Conservation (phyloP, 2,329 filamentous ascomycete genomes). For the Diplodia corticola region DNA sequence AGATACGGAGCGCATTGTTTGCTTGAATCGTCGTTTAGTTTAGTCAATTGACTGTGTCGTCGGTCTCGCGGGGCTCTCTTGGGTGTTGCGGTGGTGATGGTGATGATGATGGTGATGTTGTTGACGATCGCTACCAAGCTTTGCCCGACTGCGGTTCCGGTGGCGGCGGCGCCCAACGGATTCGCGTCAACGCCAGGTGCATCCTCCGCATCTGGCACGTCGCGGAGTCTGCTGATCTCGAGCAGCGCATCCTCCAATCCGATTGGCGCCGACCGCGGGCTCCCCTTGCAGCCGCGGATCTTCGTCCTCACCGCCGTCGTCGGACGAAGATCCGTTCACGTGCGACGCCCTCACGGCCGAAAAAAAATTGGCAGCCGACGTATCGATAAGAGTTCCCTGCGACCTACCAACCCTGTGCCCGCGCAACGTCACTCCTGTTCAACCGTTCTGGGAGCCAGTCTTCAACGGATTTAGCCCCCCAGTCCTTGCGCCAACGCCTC, state of each 20-base stretch:
- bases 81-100: neutral
- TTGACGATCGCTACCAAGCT: neutral
- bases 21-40: neutral
- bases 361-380: constrained; percentile 8
- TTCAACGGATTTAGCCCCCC: constrained; percentile 19
- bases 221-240: constrained; percentile 9
- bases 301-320: constrained; percentile 10
- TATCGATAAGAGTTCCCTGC: constrained; percentile 20
- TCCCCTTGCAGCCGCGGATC: constrained; percentile 13
- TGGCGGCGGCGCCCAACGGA: neutral
- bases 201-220: neutral
- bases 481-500: neutral
- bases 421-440: constrained; percentile 16
- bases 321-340: constrained; percentile 16
- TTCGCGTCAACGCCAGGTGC: neutral
- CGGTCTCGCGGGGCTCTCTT: neutral
- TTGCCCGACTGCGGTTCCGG: neutral
- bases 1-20: constrained; percentile 17
- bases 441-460: constrained; percentile 1
- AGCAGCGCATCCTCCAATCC: constrained; percentile 15
- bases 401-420: neutral
- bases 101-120: neutral
- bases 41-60: constrained; percentile 5
- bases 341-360: constrained; percentile 12
- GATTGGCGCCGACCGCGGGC: neutral